Evolutionary conservation across 306 rosid genomes (phyloP).

Genomic region (Citrullus colocynthis): DNA sequence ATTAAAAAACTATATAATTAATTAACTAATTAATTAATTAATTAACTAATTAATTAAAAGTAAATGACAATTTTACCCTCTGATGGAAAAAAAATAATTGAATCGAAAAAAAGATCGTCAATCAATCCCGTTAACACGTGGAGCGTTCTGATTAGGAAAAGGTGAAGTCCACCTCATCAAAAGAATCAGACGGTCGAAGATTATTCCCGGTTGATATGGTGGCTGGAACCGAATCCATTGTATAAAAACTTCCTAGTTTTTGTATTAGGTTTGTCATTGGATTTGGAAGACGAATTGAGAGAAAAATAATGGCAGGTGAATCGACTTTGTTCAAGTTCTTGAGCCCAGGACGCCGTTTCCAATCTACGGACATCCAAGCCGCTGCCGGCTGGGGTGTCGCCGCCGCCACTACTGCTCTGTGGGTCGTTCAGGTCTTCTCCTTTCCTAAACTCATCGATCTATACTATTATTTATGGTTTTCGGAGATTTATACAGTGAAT

Average conservation of each 20-base stretch:
- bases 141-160: not conserved
- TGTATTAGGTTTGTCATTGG: not conserved
- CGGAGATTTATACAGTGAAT: not conserved
- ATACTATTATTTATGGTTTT: not conserved
- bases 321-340: slow-evolving; percentile 19
- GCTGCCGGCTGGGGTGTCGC: slow-evolving; percentile 84
- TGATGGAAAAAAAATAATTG: not conserved
- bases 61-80: not conserved
- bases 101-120: not conserved
- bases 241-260: not conserved
- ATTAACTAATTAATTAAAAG: no score
- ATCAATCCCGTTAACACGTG: not conserved
- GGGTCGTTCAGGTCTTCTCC: slow-evolving; percentile 6
- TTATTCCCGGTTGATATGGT: not conserved
- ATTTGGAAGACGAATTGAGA: not conserved
- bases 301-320: slow-evolving; percentile 3
- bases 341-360: slow-evolving; percentile 34
- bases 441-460: not conserved
- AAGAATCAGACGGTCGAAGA: not conserved
- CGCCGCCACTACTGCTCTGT: slow-evolving; percentile 21
- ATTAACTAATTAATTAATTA: no score
- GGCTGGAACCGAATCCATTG: not conserved
- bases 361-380: slow-evolving; percentile 43
- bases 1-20: no score
- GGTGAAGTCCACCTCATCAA: not conserved